Evolutionary conservation across 164 flowering plant genomes (phyloP).

Genomic region (Paratinospora sagittata): DNA sequence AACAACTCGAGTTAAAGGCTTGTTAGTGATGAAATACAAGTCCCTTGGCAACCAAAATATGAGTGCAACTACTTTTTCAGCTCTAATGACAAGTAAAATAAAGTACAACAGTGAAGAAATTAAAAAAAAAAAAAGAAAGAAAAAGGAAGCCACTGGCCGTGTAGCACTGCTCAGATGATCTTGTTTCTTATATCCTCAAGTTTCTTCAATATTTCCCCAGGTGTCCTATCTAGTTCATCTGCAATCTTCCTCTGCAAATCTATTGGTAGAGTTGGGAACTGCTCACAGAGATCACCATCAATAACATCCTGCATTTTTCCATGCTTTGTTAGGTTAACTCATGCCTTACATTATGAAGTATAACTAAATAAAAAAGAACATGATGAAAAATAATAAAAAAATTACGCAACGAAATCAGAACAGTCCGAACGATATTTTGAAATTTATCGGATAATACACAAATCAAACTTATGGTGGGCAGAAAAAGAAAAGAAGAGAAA

Average conservation of each 20-base stretch:
- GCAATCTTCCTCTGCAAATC: slow-evolving; percentile 97
- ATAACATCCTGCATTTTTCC: slow-evolving; percentile 80
- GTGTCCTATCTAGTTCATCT: slow-evolving; percentile 95
- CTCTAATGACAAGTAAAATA: neutral
- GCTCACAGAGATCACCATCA: slow-evolving; percentile 99
- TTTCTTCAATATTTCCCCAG: slow-evolving; percentile 93
- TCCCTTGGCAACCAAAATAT: neutral
- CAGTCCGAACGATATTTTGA: neutral
- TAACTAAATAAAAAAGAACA: too few relatives aligned
- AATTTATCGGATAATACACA: too few relatives aligned
- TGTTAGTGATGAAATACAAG: neutral
- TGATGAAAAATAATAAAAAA: neutral
- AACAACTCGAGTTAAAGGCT: neutral
- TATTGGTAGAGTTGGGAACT: slow-evolving; percentile 81
- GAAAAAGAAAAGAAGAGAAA: too few relatives aligned
- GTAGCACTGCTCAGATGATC: slow-evolving; percentile 48
- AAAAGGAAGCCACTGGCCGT: neutral
- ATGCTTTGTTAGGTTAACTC: neutral
- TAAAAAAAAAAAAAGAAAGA: too few relatives aligned
- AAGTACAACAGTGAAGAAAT: neutral
- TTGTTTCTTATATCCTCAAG: slow-evolving; percentile 90
- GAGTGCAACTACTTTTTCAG: neutral
- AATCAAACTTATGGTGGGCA: too few relatives aligned
- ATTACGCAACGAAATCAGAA: neutral
- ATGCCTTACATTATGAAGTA: too few relatives aligned